Conservation (phyloP, 495 filamentous ascomycete genomes). For the Collariella sp. region DNA sequence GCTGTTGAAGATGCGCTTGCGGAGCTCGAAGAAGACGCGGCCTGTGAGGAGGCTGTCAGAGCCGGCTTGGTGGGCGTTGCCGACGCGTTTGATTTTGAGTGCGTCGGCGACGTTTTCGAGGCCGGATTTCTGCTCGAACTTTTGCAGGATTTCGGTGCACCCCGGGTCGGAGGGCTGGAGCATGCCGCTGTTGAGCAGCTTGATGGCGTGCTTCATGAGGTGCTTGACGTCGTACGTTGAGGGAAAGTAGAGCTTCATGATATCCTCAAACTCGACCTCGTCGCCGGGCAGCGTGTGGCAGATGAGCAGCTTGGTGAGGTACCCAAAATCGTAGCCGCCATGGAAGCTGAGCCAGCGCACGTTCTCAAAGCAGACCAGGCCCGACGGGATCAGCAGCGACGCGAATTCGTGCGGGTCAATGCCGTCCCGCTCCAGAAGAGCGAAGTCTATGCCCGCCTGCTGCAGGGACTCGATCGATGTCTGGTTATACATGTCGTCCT, state of each 20-base stretch:
- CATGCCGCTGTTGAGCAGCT: conserved; percentile 55
- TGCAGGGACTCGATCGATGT: conserved; percentile 82
- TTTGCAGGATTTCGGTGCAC: conserved; percentile 60
- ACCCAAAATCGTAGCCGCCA: conserved; percentile 97
- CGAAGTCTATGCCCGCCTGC: conserved; percentile 82
- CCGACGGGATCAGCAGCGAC: conserved; percentile 79
- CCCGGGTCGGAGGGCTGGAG: conserved; percentile 55
- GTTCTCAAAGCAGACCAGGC: conserved; percentile 77
- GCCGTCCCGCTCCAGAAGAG: conserved; percentile 71
- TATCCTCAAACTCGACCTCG: conserved; percentile 74
- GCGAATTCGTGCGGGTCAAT: conserved; percentile 88
- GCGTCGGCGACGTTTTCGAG: conserved; percentile 90
- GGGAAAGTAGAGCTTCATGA: conserved; percentile 86
- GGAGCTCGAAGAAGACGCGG: conserved; percentile 82
- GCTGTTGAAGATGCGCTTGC: conserved; percentile 77
- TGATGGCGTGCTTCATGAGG: conserved; percentile 68
- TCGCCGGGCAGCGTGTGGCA: conserved; percentile 73
- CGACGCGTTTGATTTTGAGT: conserved; percentile 77
- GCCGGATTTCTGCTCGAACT: conserved; percentile 76
- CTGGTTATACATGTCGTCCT: conserved; percentile 93
- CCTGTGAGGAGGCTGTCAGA: conserved; percentile 88
- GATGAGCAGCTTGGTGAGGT: conserved; percentile 85
- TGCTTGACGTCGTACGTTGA: conserved; percentile 93
- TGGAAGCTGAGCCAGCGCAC: conserved; percentile 97
- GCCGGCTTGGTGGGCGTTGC: conserved; percentile 80